Evolutionary conservation across 345 rosid genomes (phyloP).

Genomic region (rapeseed (Brassica napus)): Da-Ae NC_063445.1:17244001-17244500

Average conservation of each 20-base stretch:
- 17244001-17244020: constrained; percentile 20
- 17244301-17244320: constrained; percentile 79
- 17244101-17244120: too few species aligned
- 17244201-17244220: neutral
- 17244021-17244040: constrained; percentile 18
- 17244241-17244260: neutral
- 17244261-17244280: constrained; percentile 60
- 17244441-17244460: constrained; percentile 82
- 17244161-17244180: neutral
- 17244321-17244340: constrained; percentile 90
- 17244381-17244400: neutral
- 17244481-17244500: constrained; percentile 93
- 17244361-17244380: constrained; percentile 54
- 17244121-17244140: too few species aligned
- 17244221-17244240: too few species aligned
- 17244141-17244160: neutral
- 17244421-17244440: constrained; percentile 20
- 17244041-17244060: neutral
- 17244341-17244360: constrained; percentile 90
- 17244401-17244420: constrained; percentile 13
- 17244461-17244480: constrained; percentile 89
- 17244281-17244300: constrained; percentile 73
- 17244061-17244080: constrained; percentile 26
- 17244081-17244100: neutral
- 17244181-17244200: neutral